Conservation (phyloP, 371 early-diverging fungal genomes). For the Mycotypha africana region DNA sequence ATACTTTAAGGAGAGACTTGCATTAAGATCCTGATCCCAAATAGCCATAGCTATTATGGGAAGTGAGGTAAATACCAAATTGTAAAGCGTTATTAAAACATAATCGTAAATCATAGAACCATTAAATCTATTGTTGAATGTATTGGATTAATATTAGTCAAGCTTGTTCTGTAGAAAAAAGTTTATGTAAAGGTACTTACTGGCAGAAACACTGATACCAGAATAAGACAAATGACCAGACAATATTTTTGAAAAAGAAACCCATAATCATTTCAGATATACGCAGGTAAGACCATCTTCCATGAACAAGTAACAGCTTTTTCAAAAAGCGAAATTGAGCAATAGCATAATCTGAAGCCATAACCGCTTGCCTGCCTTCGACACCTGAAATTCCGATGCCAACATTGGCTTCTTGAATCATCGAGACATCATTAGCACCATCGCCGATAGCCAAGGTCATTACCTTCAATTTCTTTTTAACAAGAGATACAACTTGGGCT, state of each 20-base stretch:
- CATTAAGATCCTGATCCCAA: conserved; percentile 89
- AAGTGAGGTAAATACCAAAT: conserved; percentile 72
- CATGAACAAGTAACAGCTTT: conserved; percentile 73
- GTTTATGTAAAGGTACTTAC: too few relatives aligned
- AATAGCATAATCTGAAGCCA: conserved; percentile 89
- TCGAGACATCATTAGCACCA: conserved; percentile 92
- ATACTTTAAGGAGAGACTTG: conserved; percentile 62
- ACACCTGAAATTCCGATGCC: conserved; percentile 92
- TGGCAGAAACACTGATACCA: conserved; percentile 81
- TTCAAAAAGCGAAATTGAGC: conserved; percentile 79
- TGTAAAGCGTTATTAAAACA: conserved; percentile 72
- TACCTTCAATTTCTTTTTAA: conserved; percentile 44
- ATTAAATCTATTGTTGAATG: conserved; percentile 43
- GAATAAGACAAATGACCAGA: conserved; percentile 74
- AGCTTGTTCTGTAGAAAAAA: too few relatives aligned
- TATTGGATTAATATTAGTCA: too few relatives aligned
- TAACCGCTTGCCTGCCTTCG: conserved; percentile 92
- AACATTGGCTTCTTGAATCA: conserved; percentile 91
- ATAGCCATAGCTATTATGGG: conserved; percentile 63
- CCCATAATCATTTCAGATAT: conserved; percentile 73
- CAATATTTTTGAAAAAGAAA: conserved; percentile 79
- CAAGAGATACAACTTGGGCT: conserved; percentile 69
- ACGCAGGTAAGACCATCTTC: conserved; percentile 83
- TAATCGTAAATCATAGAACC: conserved; percentile 73
- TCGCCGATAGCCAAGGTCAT: conserved; percentile 87